Percentiles rank a stretch among this genome's conserved stretches.
Evolutionary conservation across 208 protist genomes (phyloP).

Genomic region (Leishmania arabica): DNA sequence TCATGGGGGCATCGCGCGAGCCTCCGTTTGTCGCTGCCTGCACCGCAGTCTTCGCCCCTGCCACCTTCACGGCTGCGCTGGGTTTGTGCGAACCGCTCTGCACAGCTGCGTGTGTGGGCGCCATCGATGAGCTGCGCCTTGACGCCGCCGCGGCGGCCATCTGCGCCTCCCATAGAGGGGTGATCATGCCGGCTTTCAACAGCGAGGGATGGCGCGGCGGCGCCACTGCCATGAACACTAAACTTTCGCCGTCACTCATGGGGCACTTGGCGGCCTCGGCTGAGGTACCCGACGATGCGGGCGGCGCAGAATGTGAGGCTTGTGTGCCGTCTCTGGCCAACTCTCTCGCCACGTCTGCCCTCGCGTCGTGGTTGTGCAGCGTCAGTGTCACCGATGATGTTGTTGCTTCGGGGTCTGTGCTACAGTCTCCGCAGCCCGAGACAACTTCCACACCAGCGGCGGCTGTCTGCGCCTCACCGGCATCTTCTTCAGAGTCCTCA

Average conservation of each 20-base stretch:
- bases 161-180: conserved; percentile 5
- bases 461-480: neutral
- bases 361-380: neutral
- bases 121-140: neutral
- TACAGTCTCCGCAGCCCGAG: neutral
- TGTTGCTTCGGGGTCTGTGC: neutral
- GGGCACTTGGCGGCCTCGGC: neutral
- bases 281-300: neutral
- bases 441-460: neutral
- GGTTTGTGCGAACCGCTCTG: too few species aligned
- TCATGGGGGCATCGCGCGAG: neutral
- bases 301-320: neutral
- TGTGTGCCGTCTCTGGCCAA: neutral
- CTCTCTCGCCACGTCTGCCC: neutral
- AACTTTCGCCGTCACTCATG: neutral
- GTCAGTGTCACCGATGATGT: neutral
- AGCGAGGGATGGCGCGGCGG: conserved; percentile 4
- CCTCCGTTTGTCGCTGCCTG: neutral
- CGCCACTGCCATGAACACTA: conserved; percentile 10
- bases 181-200: neutral
- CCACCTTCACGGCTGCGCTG: neutral
- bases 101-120: neutral
- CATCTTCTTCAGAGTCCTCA: neutral
- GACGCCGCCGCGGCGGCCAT: neutral
- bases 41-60: neutral